A percentile compares a stretch with the other conserved stretches of the same genome.
These are phyloP conservation scores for Pseudoneurospora amorphoporcata DNA, from an alignment of 495 filamentous ascomycete species.

Conservation along the genomic window DNA sequence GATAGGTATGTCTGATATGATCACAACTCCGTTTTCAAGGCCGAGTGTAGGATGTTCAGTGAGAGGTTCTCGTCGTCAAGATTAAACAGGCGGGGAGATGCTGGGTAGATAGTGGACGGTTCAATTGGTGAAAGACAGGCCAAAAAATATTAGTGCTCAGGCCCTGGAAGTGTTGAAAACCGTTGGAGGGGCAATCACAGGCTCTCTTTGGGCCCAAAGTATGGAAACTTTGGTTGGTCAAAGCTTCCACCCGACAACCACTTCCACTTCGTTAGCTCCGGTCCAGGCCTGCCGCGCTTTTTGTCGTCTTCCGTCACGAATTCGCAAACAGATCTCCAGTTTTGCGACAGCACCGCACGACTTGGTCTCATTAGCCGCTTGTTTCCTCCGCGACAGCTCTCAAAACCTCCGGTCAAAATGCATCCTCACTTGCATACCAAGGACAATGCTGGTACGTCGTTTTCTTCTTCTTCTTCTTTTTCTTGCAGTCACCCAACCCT, in stretches of 20 bases:
- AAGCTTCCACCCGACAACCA: slow-evolving; percentile 18
- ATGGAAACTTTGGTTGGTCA: background rate
- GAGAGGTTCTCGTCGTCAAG: background rate
- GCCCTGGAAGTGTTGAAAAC: background rate
- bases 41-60: background rate
- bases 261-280: background rate
- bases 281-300: background rate
- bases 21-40: background rate
- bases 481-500: background rate
- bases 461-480: background rate
- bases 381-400: background rate
- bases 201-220: background rate
- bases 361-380: background rate
- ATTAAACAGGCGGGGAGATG: too few species aligned
- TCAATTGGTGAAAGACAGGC: background rate
- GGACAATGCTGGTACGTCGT: slow-evolving; percentile 63
- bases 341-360: background rate
- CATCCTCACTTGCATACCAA: slow-evolving; percentile 94
- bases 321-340: background rate
- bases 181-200: background rate
- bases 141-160: background rate
- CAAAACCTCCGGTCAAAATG: slow-evolving; percentile 47
- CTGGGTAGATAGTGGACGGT: too few species aligned
- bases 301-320: background rate
- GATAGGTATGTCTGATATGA: background rate